Evolutionary conservation across 2,329 filamentous ascomycete species (phyloP), one percentile per base, ranked within the genome.

Genomic region (Ceratocystis lukuohia): DNA sequence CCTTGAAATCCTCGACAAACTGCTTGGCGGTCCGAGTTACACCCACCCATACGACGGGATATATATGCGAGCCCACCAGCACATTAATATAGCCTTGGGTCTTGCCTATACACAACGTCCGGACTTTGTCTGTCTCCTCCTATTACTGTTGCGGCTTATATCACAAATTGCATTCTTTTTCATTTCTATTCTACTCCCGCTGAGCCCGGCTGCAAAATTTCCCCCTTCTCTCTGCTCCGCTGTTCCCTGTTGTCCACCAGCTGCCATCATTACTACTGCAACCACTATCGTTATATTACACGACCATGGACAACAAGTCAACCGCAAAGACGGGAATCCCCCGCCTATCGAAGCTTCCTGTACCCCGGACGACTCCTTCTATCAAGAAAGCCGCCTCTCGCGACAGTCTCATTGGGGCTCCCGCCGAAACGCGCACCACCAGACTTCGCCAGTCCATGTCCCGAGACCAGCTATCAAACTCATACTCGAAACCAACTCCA

Each of bases 321-420:
- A 37, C 61, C 10, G n/a, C 66, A 33, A 68, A 67, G 48, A 62
- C 65, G 33, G 65, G 64, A 3, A 67, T 68, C 33, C 67, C 67
- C 50, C 67, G 67, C 17, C 59, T 67, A 46, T 68, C 67, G 28
- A 68, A 67, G 48, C 67, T 68, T 56, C 67, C 67, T 8, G 62
- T 68, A 2, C 65, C 67, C 25, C 65, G 63, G 30, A 44, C 67
- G 15, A 25, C 50, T 8, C 64, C 64, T 15, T 44, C 65, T 10
- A 25, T 68, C 17, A 61, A 62, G 25, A 57, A 50, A 22, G 56
- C 67, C 22, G 37, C 65, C 22, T 68, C 67, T 28, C 62, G 67
- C 17, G 67, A 68, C 41, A 67, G 53, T 50, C 56, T 68, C 28
- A 66, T 62, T n/a, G 46, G 61, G n/a, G 30, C 45, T 17, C 46